These are phyloP conservation scores for Hibiscus syriacus DNA, from an alignment of 345 rosid species.

Conservation along the genomic window DNA sequence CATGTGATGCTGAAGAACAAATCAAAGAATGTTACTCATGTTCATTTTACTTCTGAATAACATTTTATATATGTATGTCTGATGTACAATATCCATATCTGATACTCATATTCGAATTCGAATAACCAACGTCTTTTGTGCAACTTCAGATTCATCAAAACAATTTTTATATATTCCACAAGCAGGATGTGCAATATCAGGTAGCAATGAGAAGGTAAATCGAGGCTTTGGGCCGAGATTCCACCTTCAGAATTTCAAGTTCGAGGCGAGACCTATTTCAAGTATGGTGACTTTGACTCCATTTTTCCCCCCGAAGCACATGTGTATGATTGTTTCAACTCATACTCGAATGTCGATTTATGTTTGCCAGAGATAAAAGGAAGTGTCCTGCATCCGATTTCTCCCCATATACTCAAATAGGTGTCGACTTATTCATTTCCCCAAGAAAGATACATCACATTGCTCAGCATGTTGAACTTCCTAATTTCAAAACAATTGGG, in stretches of 20 bases:
- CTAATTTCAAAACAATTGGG: conserved; percentile 47
- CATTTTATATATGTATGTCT: too few species aligned
- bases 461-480: conserved; percentile 87
- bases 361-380: conserved; percentile 62
- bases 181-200: conserved; percentile 26
- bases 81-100: too few species aligned
- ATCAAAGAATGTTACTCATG: too few species aligned
- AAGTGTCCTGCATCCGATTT: conserved; percentile 60
- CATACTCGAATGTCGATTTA: neutral
- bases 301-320: too few species aligned
- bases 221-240: conserved; percentile 16
- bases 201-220: conserved; percentile 34
- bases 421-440: conserved; percentile 72
- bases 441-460: conserved; percentile 80
- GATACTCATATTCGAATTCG: too few species aligned
- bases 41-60: neutral
- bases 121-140: neutral
- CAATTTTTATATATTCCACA: conserved; percentile 44
- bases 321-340: neutral
- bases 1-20: too few species aligned
- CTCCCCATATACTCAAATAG: conserved; percentile 62
- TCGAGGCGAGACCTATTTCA: conserved; percentile 57
- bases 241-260: conserved; percentile 42
- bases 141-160: conserved; percentile 47
- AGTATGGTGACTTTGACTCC: conserved; percentile 47